phyloP scores from a whole-genome alignment of 257 asterid genomes.

The Solanum clarkiae region DNA sequence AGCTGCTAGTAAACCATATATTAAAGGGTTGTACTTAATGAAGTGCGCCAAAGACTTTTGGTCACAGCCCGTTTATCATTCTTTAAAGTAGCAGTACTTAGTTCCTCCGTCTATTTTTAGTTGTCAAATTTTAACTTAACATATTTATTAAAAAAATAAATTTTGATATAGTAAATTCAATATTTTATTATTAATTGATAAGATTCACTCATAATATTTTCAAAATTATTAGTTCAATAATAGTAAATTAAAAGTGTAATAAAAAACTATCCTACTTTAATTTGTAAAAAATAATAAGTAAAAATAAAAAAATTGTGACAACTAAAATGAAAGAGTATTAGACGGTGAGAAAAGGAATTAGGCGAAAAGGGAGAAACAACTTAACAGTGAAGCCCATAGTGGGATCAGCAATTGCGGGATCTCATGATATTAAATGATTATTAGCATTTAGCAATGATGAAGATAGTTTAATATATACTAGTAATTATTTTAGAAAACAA shows the following conservation, averaged over 20 bases:
- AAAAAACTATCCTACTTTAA: no score
- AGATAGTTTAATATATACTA: background rate
- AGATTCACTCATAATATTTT: no score
- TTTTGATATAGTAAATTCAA: no score
- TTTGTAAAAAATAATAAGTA: no score
- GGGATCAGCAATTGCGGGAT: background rate
- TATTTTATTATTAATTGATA: no score
- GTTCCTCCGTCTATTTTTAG: accelerated
- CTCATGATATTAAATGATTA: background rate
- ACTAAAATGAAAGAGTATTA: no score
- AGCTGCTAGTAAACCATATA: background rate
- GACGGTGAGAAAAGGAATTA: background rate
- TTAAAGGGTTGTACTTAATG: background rate
- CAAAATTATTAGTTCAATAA: no score
- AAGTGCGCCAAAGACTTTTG: background rate
- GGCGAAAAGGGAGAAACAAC: background rate
- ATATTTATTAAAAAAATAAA: no score
- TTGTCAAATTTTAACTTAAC: no score
- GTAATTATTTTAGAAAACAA: background rate
- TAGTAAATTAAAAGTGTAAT: no score
- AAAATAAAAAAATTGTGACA: no score
- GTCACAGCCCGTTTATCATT: background rate
- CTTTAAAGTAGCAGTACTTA: background rate
- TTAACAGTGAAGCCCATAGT: background rate
- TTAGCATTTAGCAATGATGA: background rate